Evolutionary conservation across 208 protist genomes (phyloP).

Genomic region (Acanthamoeba royreba): DNA sequence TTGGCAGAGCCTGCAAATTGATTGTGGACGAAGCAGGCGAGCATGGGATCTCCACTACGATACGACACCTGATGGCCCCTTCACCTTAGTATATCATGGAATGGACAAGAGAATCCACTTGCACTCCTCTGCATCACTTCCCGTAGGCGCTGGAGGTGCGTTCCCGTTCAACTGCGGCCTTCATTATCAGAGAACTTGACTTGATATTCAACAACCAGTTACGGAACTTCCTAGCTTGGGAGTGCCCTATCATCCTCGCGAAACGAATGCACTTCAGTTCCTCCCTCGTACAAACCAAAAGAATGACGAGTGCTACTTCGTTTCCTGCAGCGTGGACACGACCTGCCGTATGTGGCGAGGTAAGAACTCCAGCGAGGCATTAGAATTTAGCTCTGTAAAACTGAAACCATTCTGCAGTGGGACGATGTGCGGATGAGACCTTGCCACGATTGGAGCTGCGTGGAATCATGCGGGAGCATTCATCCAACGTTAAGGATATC

Average conservation of each 20-base stretch:
- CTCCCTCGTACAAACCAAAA: neutral
- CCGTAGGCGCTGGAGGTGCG: neutral
- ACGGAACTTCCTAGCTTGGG: neutral
- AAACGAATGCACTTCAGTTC: neutral
- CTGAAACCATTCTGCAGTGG: neutral
- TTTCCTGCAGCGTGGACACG: slow-evolving; percentile 2
- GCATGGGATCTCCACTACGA: neutral
- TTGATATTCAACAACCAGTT: neutral
- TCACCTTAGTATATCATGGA: neutral
- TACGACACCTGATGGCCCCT: neutral
- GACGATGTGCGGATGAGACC: neutral
- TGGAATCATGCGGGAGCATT: neutral
- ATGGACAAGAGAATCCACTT: neutral
- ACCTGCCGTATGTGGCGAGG: neutral
- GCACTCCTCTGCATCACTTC: neutral
- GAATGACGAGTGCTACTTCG: neutral
- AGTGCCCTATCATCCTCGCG: neutral
- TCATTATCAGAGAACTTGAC: neutral
- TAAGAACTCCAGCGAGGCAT: neutral
- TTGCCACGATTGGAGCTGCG: neutral
- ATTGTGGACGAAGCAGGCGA: neutral
- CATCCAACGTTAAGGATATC: neutral
- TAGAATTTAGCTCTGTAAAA: too few species aligned
- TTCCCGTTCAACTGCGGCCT: neutral
- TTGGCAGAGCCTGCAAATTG: neutral